phyloP scores from a whole-genome alignment of 1,284 basidiomycete genomes.

The Grifola frondosa region DNA sequence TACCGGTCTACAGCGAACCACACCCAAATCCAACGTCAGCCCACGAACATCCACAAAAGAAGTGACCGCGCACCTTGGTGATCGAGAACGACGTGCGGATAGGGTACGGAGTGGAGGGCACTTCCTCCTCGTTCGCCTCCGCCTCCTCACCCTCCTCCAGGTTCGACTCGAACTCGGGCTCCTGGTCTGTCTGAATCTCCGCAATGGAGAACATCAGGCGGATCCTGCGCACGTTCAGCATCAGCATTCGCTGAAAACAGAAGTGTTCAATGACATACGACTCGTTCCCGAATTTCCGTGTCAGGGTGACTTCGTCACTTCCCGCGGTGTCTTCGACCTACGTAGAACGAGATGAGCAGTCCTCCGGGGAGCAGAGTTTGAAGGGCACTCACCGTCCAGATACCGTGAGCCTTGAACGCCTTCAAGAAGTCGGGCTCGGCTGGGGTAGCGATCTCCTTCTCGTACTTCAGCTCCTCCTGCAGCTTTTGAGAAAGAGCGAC shows the following conservation, averaged over 20 bases:
- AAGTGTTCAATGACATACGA: conserved; percentile 64
- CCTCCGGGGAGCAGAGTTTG: neutral
- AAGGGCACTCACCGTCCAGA: conserved; percentile 67
- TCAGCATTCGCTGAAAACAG: conserved; percentile 1
- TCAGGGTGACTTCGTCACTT: conserved; percentile 82
- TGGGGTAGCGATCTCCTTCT: conserved; percentile 60
- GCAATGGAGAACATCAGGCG: conserved; percentile 83
- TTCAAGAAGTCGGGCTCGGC: conserved; percentile 79
- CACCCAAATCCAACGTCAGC: conserved; percentile 7
- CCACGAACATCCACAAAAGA: conserved; percentile 2
- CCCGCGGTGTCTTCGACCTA: conserved; percentile 75
- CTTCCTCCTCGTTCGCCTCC: conserved; percentile 44
- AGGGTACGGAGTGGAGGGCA: conserved; percentile 53
- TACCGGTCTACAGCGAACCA: conserved; percentile 23
- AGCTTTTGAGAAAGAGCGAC: conserved; percentile 74
- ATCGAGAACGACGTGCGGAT: conserved; percentile 80
- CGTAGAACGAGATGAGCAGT: neutral
- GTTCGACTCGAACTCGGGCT: conserved; percentile 45
- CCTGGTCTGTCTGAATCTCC: conserved; percentile 59
- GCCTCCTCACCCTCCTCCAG: conserved; percentile 37
- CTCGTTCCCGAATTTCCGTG: conserved; percentile 90
- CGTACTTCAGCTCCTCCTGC: conserved; percentile 83
- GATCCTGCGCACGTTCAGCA: conserved; percentile 46
- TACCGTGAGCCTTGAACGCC: conserved; percentile 69
- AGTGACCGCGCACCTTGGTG: conserved; percentile 62